These are phyloP conservation scores for Kazachstania africana DNA, from an alignment of 805 yeast species.

Conservation along the genomic window DNA sequence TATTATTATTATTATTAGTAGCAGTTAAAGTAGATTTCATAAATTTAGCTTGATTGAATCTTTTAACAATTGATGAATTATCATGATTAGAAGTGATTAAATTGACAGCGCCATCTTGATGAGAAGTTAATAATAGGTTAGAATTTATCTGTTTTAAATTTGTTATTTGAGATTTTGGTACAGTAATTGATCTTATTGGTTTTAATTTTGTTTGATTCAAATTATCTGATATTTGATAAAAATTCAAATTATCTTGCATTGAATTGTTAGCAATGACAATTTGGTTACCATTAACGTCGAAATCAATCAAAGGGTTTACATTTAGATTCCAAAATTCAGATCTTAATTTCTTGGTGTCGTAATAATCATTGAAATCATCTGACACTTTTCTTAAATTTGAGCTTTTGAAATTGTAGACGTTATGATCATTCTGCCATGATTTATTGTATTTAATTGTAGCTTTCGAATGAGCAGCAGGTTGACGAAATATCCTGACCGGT, in stretches of 20 bases:
- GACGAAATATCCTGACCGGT: constrained; percentile 20
- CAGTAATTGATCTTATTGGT: constrained; percentile 15
- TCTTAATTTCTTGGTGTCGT: constrained; percentile 15
- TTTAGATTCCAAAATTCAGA: constrained; percentile 18
- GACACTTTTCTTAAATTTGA: constrained; percentile 18
- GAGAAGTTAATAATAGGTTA: constrained; percentile 49
- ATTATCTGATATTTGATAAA: no score
- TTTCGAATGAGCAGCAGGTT: no score
- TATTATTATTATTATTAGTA: no score
- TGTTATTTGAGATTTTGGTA: constrained; percentile 16
- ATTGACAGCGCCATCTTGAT: constrained; percentile 63
- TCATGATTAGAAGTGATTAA: constrained; percentile 44
- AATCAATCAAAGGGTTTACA: no score
- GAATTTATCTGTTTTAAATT: constrained; percentile 6
- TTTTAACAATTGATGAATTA: constrained; percentile 61
- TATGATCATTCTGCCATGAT: no score
- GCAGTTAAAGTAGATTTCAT: constrained; percentile 25
- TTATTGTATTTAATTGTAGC: no score
- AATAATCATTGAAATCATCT: constrained; percentile 20
- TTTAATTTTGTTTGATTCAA: constrained; percentile 6
- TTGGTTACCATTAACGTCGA: background rate
- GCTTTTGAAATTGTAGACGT: no score
- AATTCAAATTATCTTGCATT: constrained; percentile 9
- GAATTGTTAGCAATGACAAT: constrained; percentile 7
- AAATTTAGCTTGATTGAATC: constrained; percentile 71